Conservation (phyloP, 306 rosid genomes). For the Acmispon strigosus region DNA sequence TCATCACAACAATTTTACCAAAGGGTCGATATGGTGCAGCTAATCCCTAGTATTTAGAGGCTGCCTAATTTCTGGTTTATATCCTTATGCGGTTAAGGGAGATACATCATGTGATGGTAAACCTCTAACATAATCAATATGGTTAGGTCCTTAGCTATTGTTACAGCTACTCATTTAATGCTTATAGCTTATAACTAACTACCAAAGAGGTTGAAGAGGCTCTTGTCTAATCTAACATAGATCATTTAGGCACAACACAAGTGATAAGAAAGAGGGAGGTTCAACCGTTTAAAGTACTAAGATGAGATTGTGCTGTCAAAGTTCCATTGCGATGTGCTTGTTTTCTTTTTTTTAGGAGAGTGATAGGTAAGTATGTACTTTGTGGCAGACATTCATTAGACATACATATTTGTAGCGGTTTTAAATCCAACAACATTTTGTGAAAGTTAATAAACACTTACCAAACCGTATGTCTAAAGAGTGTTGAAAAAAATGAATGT, state of each 20-base stretch:
- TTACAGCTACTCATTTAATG: constrained; percentile 9
- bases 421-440: too few relatives aligned
- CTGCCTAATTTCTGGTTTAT: not conserved
- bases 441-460: too few relatives aligned
- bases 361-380: too few relatives aligned
- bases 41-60: not conserved
- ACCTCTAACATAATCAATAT: not conserved
- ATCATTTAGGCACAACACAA: not conserved
- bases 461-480: too few relatives aligned
- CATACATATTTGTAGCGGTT: too few relatives aligned
- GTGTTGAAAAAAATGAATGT: too few relatives aligned
- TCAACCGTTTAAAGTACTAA: not conserved
- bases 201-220: not conserved
- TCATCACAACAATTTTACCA: not conserved
- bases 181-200: not conserved
- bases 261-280: not conserved
- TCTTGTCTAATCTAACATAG: not conserved
- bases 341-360: not conserved
- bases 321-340: not conserved
- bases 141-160: not conserved
- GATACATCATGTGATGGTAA: not conserved
- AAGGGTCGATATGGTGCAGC: not conserved
- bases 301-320: constrained; percentile 10
- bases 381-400: too few relatives aligned
- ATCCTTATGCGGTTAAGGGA: not conserved